These are phyloP conservation scores for Crithidia expoeki DNA, from an alignment of 208 protist species.

Conservation along the genomic window DNA sequence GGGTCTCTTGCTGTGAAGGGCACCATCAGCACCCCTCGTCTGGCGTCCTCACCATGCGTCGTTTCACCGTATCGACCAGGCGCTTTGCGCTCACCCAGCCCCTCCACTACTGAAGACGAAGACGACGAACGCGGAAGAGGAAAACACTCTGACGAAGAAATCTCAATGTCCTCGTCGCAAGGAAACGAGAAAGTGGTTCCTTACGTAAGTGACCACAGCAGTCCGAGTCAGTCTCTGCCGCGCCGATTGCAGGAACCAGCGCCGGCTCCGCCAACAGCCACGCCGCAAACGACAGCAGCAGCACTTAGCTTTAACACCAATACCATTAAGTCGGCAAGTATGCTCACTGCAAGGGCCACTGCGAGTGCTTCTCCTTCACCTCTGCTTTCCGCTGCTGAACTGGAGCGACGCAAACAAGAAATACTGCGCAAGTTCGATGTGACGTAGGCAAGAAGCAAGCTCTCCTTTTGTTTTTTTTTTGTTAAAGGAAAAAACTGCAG, in stretches of 20 bases:
- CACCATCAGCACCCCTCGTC: background rate
- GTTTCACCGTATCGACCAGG: constrained; percentile 6
- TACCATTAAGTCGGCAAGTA: background rate
- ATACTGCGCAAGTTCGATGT: constrained; percentile 86
- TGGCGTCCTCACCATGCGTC: background rate
- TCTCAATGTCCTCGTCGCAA: background rate
- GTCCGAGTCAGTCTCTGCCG: background rate
- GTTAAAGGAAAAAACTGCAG: background rate
- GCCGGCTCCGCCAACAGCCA: background rate
- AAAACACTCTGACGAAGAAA: background rate
- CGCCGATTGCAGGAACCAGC: background rate
- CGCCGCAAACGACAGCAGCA: background rate
- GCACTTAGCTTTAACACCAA: background rate
- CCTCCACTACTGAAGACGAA: constrained; percentile 10
- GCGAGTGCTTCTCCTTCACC: constrained; percentile 10
- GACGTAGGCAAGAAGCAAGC: background rate
- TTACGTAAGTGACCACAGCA: background rate
- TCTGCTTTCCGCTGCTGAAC: constrained; percentile 57
- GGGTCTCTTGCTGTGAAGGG: background rate
- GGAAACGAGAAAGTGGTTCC: background rate
- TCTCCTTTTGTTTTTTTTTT: constrained; percentile 2
- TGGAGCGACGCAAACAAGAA: constrained; percentile 93
- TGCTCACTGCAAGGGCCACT: background rate
- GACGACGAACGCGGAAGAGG: background rate
- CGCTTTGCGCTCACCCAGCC: constrained; percentile 16